Evolutionary conservation across 306 rosid genomes (phyloP), one percentile per base, ranked within the genome.

Genomic region (Lupinus albus): DNA sequence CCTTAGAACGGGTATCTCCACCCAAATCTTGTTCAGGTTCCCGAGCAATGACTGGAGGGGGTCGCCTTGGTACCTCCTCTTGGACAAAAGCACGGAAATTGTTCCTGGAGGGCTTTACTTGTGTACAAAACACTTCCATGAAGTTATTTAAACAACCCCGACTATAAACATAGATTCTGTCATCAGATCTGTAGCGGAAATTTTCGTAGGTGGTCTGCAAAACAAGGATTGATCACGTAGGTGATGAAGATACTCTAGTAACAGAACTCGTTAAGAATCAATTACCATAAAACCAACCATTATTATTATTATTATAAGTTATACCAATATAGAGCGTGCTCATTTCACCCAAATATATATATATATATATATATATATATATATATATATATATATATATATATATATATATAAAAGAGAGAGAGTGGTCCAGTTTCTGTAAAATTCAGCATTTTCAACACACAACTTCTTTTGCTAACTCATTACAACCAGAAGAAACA

Each of bases 151-250:
- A 15, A 77, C 98, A 85, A 15, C 96, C 98, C 36, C 74, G 88
- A 63, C 89, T 76, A 76, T 82, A 81, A 59, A 79, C 91, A 75
- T 89, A 89, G 48, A 58, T 11, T 83, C 96, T 80, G 80, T 58
- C 80, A 62, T 92, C 98, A 25, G 85, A 84, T 84, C 91, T 80
- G 74, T 89, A 85, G 72, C 96, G 81, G 70, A 87, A 92, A 54
- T 92, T 92, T 48, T 92, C 96, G 59, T 89, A 89, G 70, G 98
- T 92, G 39, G 98, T 92, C 98, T 92, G 95, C 80, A 74, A 78
- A 73, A 78, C 51, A 73, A 70, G 45, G 21, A 35, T 67, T 2
- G 47, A 46, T 15, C 15, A 63, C 30, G 35, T 11, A 65, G 61
- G 44, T 67, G 32, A 54, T 47, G 71, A 47, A 70, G 57, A 33